Conservation (phyloP, 192 early-diverging fungal species). For the Linnemannia hyalina region DNA sequence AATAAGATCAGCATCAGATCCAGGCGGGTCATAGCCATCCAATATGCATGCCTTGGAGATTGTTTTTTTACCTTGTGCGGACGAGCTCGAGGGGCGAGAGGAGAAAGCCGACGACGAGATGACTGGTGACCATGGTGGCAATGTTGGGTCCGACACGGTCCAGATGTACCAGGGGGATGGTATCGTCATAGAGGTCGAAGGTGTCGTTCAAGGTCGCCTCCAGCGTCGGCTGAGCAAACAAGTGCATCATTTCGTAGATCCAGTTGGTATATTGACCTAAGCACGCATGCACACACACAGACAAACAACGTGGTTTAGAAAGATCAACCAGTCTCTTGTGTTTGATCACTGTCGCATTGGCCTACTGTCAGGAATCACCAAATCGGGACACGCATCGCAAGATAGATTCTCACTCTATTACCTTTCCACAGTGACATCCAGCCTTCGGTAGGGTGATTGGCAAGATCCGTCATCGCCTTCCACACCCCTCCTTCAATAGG, state of each 20-base stretch:
- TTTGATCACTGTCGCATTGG: neutral
- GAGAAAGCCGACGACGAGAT: conserved; percentile 82
- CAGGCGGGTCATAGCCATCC: neutral
- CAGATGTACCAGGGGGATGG: conserved; percentile 78
- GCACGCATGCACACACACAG: no score
- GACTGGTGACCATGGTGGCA: conserved; percentile 81
- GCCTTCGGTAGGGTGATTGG: conserved; percentile 77
- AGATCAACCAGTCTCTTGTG: neutral
- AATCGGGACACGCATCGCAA: neutral
- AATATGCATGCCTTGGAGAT: neutral
- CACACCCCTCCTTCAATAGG: conserved; percentile 74
- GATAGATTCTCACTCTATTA: neutral
- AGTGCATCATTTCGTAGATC: conserved; percentile 79
- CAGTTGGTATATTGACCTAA: conserved; percentile 91
- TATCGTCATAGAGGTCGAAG: conserved; percentile 94
- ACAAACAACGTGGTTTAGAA: neutral
- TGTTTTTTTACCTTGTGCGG: conserved; percentile 77
- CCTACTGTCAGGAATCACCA: neutral
- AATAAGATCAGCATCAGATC: neutral
- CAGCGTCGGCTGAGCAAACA: conserved; percentile 86
- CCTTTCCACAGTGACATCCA: conserved; percentile 71
- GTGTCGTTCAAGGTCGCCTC: conserved; percentile 94
- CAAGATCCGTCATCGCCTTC: conserved; percentile 67
- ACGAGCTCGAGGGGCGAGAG: conserved; percentile 95
- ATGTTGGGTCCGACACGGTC: conserved; percentile 74